These are phyloP conservation scores for Paulownia fortunei DNA, from an alignment of 257 asterid genomes.

Conservation along the genomic window DNA sequence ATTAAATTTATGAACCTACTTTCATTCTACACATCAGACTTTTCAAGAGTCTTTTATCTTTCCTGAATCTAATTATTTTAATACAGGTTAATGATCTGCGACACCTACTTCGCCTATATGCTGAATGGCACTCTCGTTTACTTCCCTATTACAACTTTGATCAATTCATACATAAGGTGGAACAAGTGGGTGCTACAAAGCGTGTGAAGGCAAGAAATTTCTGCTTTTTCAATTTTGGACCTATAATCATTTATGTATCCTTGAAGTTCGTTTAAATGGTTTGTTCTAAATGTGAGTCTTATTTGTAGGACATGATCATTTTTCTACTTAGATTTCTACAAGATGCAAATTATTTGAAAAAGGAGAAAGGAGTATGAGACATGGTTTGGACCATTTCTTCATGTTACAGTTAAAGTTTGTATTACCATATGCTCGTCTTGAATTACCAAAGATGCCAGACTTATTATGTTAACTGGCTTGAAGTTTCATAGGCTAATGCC, in stretches of 20 bases:
- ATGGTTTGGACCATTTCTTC: not conserved
- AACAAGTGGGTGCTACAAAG: slow-evolving; percentile 71
- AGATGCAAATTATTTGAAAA: slow-evolving; percentile 1
- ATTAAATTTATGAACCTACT: not conserved
- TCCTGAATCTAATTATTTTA: slow-evolving; percentile 13
- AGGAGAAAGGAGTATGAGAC: not conserved
- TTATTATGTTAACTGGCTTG: slow-evolving; percentile 1
- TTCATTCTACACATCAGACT: not conserved
- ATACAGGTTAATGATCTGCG: slow-evolving; percentile 80
- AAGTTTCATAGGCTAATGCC: not conserved
- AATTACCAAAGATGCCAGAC: slow-evolving; percentile 9
- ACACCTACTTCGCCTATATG: slow-evolving; percentile 75
- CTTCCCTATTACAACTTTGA: slow-evolving; percentile 82
- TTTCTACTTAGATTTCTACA: slow-evolving; percentile 4
- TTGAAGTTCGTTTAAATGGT: not conserved
- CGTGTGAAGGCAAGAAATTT: slow-evolving; percentile 75
- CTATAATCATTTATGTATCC: not conserved
- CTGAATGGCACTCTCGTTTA: slow-evolving; percentile 84
- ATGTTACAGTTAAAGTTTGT: slow-evolving; percentile 7
- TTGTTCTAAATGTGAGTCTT: not conserved
- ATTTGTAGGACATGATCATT: not conserved
- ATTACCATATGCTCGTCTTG: not conserved
- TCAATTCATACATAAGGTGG: slow-evolving; percentile 86
- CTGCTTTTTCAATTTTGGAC: not conserved
- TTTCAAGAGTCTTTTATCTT: not conserved